Conservation (phyloP, 2,329 filamentous ascomycete genomes). For the Akanthomyces uredinophilus region DNA sequence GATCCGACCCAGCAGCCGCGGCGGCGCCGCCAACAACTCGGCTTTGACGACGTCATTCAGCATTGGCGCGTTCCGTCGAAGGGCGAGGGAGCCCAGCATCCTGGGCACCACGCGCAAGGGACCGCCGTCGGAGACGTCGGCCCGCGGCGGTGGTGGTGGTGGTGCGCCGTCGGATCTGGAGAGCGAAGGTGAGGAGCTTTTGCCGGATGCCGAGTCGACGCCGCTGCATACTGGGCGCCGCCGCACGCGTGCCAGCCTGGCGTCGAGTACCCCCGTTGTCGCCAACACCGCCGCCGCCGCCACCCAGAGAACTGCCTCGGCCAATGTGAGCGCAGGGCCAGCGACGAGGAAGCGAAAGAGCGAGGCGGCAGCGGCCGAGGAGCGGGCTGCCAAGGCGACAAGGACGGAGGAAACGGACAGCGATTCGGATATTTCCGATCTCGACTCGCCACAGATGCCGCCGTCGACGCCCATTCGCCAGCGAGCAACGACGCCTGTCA, state of each 20-base stretch:
- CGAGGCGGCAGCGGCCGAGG: constrained; percentile 24
- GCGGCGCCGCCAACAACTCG: constrained; percentile 36
- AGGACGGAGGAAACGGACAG: constrained; percentile 21
- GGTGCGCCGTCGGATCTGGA: constrained; percentile 37
- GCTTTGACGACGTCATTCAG: constrained; percentile 48
- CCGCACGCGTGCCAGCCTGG: constrained; percentile 31
- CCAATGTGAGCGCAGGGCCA: constrained; percentile 27
- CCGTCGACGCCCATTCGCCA: constrained; percentile 22
- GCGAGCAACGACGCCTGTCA: constrained; percentile 38
- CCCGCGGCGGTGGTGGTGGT: constrained; percentile 19
- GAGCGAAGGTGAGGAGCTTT: constrained; percentile 45
- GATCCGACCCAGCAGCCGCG: constrained; percentile 49
- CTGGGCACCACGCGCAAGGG: constrained; percentile 42
- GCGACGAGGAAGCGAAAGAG: constrained; percentile 55
- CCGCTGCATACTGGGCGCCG: constrained; percentile 45
- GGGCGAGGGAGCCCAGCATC: constrained; percentile 57
- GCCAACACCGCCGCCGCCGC: neutral
- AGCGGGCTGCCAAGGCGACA: neutral
- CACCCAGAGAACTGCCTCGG: constrained; percentile 19
- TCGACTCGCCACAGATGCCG: constrained; percentile 32
- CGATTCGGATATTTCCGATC: constrained; percentile 34
- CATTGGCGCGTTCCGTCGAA: constrained; percentile 52
- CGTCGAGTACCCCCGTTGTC: constrained; percentile 13
- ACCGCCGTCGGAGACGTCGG: constrained; percentile 29
- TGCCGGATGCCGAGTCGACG: constrained; percentile 63